These are phyloP conservation scores for Sclerotinia minor DNA, from an alignment of 2,329 filamentous ascomycete species.

Conservation along the genomic window DNA sequence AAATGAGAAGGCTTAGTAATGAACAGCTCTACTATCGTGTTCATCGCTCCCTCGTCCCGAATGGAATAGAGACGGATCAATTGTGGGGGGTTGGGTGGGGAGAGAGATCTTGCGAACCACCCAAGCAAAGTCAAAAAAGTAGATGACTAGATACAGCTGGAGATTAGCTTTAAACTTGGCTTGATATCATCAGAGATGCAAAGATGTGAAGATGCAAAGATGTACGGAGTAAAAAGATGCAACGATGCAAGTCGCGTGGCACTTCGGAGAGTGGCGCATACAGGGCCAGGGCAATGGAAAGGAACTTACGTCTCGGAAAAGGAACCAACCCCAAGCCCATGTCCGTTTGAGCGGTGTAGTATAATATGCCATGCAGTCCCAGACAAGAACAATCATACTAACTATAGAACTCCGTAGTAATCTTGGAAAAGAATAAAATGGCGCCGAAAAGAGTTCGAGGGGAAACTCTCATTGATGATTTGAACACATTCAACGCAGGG, in stretches of 20 bases:
- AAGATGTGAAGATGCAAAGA: slow-evolving; percentile 23
- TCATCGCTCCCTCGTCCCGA: slow-evolving; percentile 23
- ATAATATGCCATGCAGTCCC: slow-evolving; percentile 28
- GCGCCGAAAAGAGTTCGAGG: slow-evolving; percentile 30
- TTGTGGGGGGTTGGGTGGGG: slow-evolving; percentile 8
- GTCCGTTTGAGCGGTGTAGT: slow-evolving; percentile 41
- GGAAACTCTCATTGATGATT: slow-evolving; percentile 25
- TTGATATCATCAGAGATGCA: slow-evolving; percentile 17
- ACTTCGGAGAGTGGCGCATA: slow-evolving; percentile 28
- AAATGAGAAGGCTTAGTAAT: slow-evolving; percentile 1
- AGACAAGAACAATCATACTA: slow-evolving; percentile 31
- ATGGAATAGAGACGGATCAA: slow-evolving; percentile 18
- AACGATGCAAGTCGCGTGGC: slow-evolving; percentile 26
- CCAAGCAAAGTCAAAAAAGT: slow-evolving; percentile 16
- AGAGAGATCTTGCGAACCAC: slow-evolving; percentile 23
- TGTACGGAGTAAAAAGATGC: background rate
- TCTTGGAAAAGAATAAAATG: background rate
- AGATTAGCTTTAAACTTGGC: slow-evolving; percentile 28
- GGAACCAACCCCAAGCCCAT: slow-evolving; percentile 25
- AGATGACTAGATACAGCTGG: background rate
- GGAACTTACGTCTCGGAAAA: slow-evolving; percentile 18
- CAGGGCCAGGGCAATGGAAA: slow-evolving; percentile 32
- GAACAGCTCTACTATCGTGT: slow-evolving; percentile 20
- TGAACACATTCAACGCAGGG: slow-evolving; percentile 27
- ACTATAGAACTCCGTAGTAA: slow-evolving; percentile 14